A percentile compares a stretch with the other conserved stretches of the same genome.
Conservation (phyloP, 2,329 filamentous ascomycete genomes). For the Samsoniella hepiali region DNA sequence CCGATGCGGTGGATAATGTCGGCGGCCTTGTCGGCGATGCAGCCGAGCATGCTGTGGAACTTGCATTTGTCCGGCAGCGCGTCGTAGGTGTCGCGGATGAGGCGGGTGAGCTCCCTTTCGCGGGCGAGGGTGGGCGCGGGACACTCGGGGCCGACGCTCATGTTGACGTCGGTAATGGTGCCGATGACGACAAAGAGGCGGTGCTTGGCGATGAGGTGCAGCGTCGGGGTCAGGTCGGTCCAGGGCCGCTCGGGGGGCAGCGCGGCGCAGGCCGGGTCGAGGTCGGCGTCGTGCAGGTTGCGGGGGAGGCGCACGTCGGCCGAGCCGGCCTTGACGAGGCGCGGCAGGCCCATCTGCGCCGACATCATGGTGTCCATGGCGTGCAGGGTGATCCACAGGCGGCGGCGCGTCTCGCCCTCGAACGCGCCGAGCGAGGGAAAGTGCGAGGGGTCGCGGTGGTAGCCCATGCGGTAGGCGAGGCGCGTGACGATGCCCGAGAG, state of each 20-base stretch:
- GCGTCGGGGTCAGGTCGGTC: constrained; percentile 22
- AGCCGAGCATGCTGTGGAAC: constrained; percentile 9
- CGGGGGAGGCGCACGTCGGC: constrained; percentile 24
- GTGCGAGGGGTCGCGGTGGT: constrained; percentile 44
- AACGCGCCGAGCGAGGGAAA: constrained; percentile 40
- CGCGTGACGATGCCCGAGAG: constrained; percentile 42
- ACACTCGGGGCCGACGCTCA: not conserved
- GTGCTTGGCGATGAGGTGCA: constrained; percentile 31
- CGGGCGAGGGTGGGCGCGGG: not conserved
- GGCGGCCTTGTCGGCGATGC: constrained; percentile 11
- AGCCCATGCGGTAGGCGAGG: constrained; percentile 46
- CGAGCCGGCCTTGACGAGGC: constrained; percentile 36
- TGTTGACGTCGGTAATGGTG: constrained; percentile 11
- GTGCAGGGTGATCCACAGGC: constrained; percentile 42
- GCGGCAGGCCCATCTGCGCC: constrained; percentile 46
- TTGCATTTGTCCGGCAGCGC: constrained; percentile 10
- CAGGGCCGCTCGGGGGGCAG: constrained; percentile 22
- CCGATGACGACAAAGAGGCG: constrained; percentile 25
- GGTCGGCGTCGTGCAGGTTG: constrained; percentile 25
- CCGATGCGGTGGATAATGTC: constrained; percentile 14
- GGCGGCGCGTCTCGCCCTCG: constrained; percentile 46
- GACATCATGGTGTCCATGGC: constrained; percentile 45
- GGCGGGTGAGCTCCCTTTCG: constrained; percentile 1
- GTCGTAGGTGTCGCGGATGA: constrained; percentile 6
- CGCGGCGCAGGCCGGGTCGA: constrained; percentile 15